Evolutionary conservation across 176 grass and related monocot genomes (phyloP).

Genomic region (Cocos nucifera): DNA sequence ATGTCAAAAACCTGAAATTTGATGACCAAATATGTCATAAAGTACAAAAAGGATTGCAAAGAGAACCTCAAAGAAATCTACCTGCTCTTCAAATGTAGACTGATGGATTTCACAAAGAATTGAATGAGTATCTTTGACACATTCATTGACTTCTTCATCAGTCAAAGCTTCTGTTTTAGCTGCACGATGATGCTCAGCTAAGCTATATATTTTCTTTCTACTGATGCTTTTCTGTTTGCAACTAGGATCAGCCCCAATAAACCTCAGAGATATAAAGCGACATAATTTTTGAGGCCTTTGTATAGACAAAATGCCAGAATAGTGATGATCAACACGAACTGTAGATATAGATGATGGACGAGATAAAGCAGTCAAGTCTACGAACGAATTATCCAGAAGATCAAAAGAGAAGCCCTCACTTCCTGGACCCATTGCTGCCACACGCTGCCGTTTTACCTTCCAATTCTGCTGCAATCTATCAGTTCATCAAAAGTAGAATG

Average conservation of each 20-base stretch:
- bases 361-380: slow-evolving; percentile 31
- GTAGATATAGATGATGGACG: slow-evolving; percentile 35
- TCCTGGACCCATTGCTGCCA: slow-evolving; percentile 21
- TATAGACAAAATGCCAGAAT: slow-evolving; percentile 60
- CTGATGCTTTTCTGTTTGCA: slow-evolving; percentile 9
- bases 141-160: slow-evolving; percentile 46
- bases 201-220: slow-evolving; percentile 41
- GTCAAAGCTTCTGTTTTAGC: slow-evolving; percentile 28
- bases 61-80: slow-evolving; percentile 6
- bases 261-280: slow-evolving; percentile 55
- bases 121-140: slow-evolving; percentile 56
- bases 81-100: slow-evolving; percentile 86
- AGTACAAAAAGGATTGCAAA: slow-evolving; percentile 14
- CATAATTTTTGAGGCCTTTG: slow-evolving; percentile 53
- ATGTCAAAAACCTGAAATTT: slow-evolving; percentile 71
- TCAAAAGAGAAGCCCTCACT: slow-evolving; percentile 79
- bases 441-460: slow-evolving; percentile 85
- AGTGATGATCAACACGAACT: slow-evolving; percentile 53
- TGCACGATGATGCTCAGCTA: slow-evolving; percentile 18
- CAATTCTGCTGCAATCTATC: slow-evolving; percentile 87
- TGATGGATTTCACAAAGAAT: slow-evolving; percentile 56
- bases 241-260: slow-evolving; percentile 36
- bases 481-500: slow-evolving; percentile 4
- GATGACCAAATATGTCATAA: slow-evolving; percentile 14
- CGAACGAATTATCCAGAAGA: slow-evolving; percentile 49